Base-by-base conservation (phyloP, 768 basidiomycete species). In the Tricholoma sp. region DNA sequence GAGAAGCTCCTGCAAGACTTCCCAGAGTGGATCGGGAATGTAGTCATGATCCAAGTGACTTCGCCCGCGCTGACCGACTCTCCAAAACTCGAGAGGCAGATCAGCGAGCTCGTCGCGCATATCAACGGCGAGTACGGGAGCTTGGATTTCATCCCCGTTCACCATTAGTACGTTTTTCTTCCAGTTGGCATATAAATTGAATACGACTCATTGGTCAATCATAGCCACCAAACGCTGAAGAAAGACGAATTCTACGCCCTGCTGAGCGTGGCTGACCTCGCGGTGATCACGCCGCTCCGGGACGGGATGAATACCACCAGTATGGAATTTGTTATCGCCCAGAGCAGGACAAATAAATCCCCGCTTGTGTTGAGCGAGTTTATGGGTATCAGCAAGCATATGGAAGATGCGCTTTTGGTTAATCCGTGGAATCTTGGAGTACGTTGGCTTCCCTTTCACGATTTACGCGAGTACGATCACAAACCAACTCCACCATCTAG, bases 231-330 rank as follows among this genome's bases (percentile, higher is more conserved):
- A 73, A 86, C 91, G 1, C 84, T 99, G 65, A 96, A 96, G 71
- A 92, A 94, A 71, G 94, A 98, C 72, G 96, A 99, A 69, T 99
- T 97, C 71, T 98, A 98, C 72, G 96, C 94, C 0, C 80, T 99
- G 11, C 77, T 99, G 35, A 87, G 85, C 55, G 95, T 92, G 3
- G 95, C 96, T 5, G 95, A 98, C 68, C 80, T 98, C 11, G 96
- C 89, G 14, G 87, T 98, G 41, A 96, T 98, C 71, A 98, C 96
- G 0, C 93, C 94, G 0, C 79, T 98, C 6, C 84, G 96, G 32
- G 96, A 99, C 67, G 97, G 96, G 5, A 98, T 98, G 97, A 99
- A 99, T 79, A 98, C 96, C 12, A 97, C 95, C 0, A 89, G 87
- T 52, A 96, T 97, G 94, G 96, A 98, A 72, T 98, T 95, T 71